phyloP scores from a whole-genome alignment of 495 filamentous ascomycete genomes.

The Thozetella sp. region DNA sequence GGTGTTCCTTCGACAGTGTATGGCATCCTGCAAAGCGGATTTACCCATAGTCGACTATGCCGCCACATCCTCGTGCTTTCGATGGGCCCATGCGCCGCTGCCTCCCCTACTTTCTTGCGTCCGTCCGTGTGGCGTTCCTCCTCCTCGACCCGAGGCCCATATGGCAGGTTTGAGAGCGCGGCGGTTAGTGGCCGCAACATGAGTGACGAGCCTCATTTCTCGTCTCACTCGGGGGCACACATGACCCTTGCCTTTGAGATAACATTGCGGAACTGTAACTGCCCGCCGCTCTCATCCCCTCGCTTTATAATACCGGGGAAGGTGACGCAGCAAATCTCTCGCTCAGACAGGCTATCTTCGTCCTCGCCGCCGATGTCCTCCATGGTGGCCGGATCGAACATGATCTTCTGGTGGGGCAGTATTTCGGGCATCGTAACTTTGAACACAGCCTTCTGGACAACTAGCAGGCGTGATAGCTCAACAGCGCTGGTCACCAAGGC shows the following conservation, averaged over 20 bases:
- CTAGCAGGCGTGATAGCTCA: conserved; percentile 49
- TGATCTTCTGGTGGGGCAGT: conserved; percentile 41
- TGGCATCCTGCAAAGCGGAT: too few relatives aligned
- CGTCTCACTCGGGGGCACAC: conserved; percentile 45
- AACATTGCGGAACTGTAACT: conserved; percentile 54
- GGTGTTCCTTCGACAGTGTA: too few relatives aligned
- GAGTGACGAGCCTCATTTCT: too few relatives aligned
- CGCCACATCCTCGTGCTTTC: too few relatives aligned
- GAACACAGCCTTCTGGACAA: conserved; percentile 56
- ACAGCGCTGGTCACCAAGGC: conserved; percentile 45
- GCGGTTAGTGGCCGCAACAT: not conserved
- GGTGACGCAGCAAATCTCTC: conserved; percentile 50
- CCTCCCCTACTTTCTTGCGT: too few relatives aligned
- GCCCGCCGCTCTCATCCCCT: conserved; percentile 56
- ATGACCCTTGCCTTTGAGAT: conserved; percentile 56
- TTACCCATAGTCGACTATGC: too few relatives aligned
- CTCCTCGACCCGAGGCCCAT: too few relatives aligned
- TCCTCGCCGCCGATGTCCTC: conserved; percentile 60
- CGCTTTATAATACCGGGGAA: conserved; percentile 57
- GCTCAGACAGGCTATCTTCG: conserved; percentile 41
- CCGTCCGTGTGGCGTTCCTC: too few relatives aligned
- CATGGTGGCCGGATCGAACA: conserved; percentile 54
- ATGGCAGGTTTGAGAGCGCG: conserved; percentile 6
- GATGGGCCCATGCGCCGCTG: too few relatives aligned
- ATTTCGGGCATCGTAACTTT: conserved; percentile 50